Evolutionary conservation across 2,329 filamentous ascomycete genomes (phyloP).

Genomic region (Cladophialophora psammophila): DNA sequence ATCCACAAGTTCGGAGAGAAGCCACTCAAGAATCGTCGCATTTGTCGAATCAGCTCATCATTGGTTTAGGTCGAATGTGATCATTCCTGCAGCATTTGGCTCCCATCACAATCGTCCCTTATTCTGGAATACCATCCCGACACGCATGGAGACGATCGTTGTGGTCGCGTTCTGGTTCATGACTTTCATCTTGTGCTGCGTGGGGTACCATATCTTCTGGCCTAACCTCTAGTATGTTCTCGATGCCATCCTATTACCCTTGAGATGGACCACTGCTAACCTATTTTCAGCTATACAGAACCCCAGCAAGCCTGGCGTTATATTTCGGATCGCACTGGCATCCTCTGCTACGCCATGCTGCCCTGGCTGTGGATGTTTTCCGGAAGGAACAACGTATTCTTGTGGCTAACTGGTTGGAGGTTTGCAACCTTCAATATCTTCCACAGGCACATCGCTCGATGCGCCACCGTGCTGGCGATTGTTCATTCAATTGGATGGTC

Average conservation of each 20-base stretch:
- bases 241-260: too few species aligned
- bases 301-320: conserved; percentile 59
- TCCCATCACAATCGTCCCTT: conserved; percentile 51
- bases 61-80: conserved; percentile 50
- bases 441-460: conserved; percentile 70
- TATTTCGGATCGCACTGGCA: conserved; percentile 68
- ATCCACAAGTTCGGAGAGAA: conserved; percentile 10
- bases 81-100: conserved; percentile 54
- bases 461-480: conserved; percentile 68
- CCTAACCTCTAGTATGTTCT: conserved; percentile 57
- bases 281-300: conserved; percentile 17
- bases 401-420: conserved; percentile 74
- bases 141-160: conserved; percentile 56
- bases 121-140: conserved; percentile 57
- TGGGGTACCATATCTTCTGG: conserved; percentile 55
- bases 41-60: conserved; percentile 35
- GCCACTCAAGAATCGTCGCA: background rate
- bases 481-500: conserved; percentile 69
- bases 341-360: conserved; percentile 69
- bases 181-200: conserved; percentile 52
- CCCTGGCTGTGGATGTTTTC: conserved; percentile 72
- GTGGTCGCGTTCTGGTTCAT: conserved; percentile 48
- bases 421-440: conserved; percentile 72
- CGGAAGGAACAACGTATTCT: conserved; percentile 69
- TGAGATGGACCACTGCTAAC: conserved; percentile 8